A percentile compares a stretch with the other conserved stretches of the same genome.
Evolutionary conservation across 2,329 filamentous ascomycete species (phyloP).

Genomic region (Xylaria sp.): DNA sequence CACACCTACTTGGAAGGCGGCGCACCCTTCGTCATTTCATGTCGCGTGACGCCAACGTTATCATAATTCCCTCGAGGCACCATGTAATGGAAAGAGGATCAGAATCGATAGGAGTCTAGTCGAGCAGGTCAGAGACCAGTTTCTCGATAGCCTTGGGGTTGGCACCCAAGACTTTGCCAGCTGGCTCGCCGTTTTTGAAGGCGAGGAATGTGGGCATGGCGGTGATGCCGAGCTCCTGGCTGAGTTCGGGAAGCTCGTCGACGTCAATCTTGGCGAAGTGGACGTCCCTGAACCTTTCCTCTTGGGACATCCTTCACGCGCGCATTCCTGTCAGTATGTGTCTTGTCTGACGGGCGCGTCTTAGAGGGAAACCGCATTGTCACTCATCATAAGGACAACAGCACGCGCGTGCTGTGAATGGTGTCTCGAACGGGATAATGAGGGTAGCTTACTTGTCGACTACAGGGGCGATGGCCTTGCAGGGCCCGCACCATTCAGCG

Average conservation of each 20-base stretch:
- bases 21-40: no score
- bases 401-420: not conserved
- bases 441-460: constrained; percentile 67
- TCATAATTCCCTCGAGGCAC: not conserved
- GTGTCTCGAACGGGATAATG: not conserved
- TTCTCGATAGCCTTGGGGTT: constrained; percentile 74
- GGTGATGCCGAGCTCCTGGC: constrained; percentile 80
- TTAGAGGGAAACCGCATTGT: not conserved
- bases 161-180: constrained; percentile 80
- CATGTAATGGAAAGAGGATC: not conserved
- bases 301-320: constrained; percentile 66
- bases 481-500: constrained; percentile 93
- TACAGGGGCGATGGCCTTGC: constrained; percentile 86
- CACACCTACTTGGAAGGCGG: not conserved
- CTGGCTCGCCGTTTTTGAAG: constrained; percentile 82
- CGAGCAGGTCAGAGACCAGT: constrained; percentile 45
- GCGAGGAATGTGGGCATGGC: constrained; percentile 94
- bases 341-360: not conserved
- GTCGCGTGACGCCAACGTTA: not conserved
- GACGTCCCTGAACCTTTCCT: constrained; percentile 65
- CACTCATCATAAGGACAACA: not conserved
- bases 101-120: not conserved
- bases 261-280: constrained; percentile 93
- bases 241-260: constrained; percentile 79
- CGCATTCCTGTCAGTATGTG: constrained; percentile 19